Evolutionary conservation across 2,329 filamentous ascomycete genomes (phyloP).

Genomic region (Penicillium paneum): DNA sequence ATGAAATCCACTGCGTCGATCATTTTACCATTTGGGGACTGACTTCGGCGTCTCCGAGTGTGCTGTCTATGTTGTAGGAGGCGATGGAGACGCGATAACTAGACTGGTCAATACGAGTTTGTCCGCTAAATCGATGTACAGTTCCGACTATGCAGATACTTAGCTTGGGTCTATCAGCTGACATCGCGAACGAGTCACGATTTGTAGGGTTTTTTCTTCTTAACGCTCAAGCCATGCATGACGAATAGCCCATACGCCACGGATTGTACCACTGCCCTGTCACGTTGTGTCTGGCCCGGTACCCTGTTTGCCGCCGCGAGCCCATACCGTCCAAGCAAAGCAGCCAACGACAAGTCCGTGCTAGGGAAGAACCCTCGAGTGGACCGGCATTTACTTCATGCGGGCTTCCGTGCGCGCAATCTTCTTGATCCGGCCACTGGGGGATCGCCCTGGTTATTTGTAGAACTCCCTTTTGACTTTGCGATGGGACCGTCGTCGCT

Average conservation of each 20-base stretch:
- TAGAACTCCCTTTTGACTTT: constrained; percentile 16
- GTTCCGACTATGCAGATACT: neutral
- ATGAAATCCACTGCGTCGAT: neutral
- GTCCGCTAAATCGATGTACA: neutral
- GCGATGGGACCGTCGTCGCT: constrained; percentile 10
- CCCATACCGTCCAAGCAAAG: constrained; percentile 4
- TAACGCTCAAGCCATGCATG: constrained; percentile 3
- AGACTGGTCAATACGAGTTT: constrained; percentile 7
- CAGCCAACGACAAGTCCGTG: constrained; percentile 8
- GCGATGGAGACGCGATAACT: constrained; percentile 19
- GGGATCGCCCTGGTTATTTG: constrained; percentile 8
- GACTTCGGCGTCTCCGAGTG: constrained; percentile 24
- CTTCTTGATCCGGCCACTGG: constrained; percentile 2
- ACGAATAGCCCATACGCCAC: constrained; percentile 9
- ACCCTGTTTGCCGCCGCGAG: constrained; percentile 10
- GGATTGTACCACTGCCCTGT: constrained; percentile 8
- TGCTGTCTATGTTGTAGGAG: constrained; percentile 21
- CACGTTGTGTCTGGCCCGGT: constrained; percentile 8
- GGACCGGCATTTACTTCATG: constrained; percentile 6
- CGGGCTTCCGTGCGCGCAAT: constrained; percentile 19
- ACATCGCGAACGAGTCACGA: neutral
- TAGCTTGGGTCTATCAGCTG: constrained; percentile 12
- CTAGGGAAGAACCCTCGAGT: constrained; percentile 5
- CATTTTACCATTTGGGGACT: neutral
- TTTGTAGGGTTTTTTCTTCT: neutral